A percentile compares a stretch with the other conserved stretches of the same genome.
phyloP scores from a whole-genome alignment of 2,329 filamentous ascomycete species.

The Ceratocystis cubensis region DNA sequence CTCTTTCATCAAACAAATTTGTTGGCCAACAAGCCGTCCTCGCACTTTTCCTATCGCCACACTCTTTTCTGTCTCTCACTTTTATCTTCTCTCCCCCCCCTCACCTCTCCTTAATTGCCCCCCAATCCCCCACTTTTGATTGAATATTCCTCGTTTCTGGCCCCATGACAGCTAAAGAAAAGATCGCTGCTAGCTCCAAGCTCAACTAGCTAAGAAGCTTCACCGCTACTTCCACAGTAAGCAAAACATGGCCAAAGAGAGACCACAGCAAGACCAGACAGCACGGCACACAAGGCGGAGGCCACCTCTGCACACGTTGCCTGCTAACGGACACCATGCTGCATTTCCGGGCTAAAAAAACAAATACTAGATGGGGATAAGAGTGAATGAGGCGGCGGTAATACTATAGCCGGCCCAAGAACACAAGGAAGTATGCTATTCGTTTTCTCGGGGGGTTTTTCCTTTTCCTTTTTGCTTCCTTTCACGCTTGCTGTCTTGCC shows the following conservation, averaged over 20 bases:
- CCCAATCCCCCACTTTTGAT: conserved; percentile 1
- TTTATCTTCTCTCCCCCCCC: background rate
- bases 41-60: background rate
- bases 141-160: conserved; percentile 1
- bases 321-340: background rate
- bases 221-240: conserved; percentile 4
- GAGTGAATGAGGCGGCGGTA: background rate
- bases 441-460: background rate
- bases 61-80: background rate
- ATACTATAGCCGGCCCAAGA: background rate
- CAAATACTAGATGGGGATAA: background rate
- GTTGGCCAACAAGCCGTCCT: background rate
- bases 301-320: background rate
- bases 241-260: background rate
- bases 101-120: background rate
- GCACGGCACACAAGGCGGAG: background rate
- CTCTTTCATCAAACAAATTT: background rate
- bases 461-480: background rate
- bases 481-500: background rate
- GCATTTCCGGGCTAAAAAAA: background rate
- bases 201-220: conserved; percentile 6
- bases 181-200: conserved; percentile 1
- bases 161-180: background rate
- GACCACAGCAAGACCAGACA: background rate
- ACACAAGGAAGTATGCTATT: background rate